A percentile compares a stretch with the other conserved stretches of the same genome.
Evolutionary conservation across 164 flowering plant species (phyloP).

Genomic region (Chimonanthus praecox): DNA sequence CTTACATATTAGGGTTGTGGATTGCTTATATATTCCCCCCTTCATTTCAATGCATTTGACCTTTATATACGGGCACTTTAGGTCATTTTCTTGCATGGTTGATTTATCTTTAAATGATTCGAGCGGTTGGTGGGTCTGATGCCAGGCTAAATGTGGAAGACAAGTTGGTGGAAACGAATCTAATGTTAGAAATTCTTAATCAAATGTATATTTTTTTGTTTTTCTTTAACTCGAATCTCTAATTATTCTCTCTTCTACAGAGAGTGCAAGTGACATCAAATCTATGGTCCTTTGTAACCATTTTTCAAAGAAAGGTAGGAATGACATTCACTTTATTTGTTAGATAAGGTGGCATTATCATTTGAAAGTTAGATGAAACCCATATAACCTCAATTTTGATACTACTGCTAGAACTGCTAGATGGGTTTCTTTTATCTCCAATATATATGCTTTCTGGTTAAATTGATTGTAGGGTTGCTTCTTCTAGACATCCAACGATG

Average conservation of each 20-base stretch:
- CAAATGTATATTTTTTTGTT: background rate
- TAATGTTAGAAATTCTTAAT: no score
- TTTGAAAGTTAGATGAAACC: background rate
- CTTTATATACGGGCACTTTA: background rate
- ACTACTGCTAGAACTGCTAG: no score
- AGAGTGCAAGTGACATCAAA: background rate
- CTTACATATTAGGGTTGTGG: background rate
- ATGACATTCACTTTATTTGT: background rate
- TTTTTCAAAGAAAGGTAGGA: background rate
- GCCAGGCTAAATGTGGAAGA: background rate
- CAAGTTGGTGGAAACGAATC: background rate
- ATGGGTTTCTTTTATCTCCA: no score
- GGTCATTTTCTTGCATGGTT: background rate
- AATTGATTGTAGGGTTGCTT: no score
- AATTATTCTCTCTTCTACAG: background rate
- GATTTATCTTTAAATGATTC: background rate
- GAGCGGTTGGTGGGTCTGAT: background rate
- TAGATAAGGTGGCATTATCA: background rate
- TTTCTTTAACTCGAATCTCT: background rate
- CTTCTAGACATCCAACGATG: no score
- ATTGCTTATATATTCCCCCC: background rate
- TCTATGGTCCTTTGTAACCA: background rate
- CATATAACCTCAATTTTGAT: no score
- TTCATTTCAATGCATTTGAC: background rate
- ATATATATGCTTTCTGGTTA: no score